phyloP scores from a whole-genome alignment of 2,329 filamentous ascomycete species.

The Pseudogymnoascus sp. region DNA sequence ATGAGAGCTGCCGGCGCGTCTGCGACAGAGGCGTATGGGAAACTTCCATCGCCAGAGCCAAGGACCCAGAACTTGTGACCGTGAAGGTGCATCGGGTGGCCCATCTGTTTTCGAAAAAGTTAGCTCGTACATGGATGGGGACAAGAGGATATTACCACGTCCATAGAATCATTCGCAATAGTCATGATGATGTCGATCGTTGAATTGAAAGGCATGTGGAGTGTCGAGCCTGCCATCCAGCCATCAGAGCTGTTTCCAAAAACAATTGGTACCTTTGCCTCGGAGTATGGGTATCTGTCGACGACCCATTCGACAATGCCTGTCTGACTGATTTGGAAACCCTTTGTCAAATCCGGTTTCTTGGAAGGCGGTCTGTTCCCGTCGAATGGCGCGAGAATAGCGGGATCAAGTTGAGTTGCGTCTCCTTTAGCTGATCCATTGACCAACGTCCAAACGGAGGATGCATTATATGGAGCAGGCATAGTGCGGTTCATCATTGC shows the following conservation, averaged over 20 bases:
- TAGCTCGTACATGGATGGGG: no score
- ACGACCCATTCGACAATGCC: neutral
- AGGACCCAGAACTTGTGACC: constrained; percentile 46
- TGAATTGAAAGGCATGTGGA: neutral
- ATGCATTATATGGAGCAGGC: no score
- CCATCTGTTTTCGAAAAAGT: no score
- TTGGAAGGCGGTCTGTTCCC: neutral
- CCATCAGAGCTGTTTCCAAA: neutral
- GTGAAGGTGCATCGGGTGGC: constrained; percentile 40
- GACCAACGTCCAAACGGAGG: no score
- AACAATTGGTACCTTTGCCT: neutral
- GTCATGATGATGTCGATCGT: neutral
- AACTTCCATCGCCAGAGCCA: constrained; percentile 35
- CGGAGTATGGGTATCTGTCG: neutral
- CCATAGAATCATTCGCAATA: neutral
- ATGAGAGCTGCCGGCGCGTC: constrained; percentile 30
- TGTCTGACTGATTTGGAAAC: neutral
- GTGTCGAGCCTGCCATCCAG: neutral
- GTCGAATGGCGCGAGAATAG: no score
- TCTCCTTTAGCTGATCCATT: no score
- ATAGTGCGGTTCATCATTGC: no score
- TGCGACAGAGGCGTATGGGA: constrained; percentile 22
- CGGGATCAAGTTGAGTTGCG: no score
- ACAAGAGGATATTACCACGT: no score
- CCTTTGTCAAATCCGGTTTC: neutral